Percentiles rank a stretch among this genome's conserved stretches.
Conservation (phyloP, 202 grass and related monocot genomes). For the Cymbopogon flexuosus region DNA sequence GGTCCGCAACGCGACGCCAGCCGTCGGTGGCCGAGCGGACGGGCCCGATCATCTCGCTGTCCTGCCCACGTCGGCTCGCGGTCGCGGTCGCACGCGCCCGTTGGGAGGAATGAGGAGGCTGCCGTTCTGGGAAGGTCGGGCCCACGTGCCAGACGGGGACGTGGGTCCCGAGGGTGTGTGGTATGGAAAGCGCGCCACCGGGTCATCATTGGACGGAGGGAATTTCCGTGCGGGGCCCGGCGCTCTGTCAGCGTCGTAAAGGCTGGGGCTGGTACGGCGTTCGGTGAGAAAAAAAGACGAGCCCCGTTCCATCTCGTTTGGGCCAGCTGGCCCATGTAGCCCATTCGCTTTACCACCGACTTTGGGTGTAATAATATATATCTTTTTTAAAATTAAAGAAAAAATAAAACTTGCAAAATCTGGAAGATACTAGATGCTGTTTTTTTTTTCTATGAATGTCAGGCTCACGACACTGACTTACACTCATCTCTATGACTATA, state of each 20-base stretch:
- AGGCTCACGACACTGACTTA: too few relatives aligned
- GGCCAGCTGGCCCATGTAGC: neutral
- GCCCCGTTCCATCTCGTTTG: neutral
- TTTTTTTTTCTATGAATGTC: neutral
- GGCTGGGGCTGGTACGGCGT: neutral
- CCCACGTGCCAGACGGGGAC: neutral
- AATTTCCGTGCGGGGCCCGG: neutral
- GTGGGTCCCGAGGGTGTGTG: neutral
- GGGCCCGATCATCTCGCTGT: neutral
- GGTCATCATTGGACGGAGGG: constrained; percentile 3
- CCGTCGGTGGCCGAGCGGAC: neutral
- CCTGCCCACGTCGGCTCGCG: too few relatives aligned
- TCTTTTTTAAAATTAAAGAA: neutral
- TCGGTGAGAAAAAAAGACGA: neutral
- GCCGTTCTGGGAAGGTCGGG: neutral
- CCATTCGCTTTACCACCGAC: neutral
- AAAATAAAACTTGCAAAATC: neutral
- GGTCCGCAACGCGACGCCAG: neutral
- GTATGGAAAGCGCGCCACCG: neutral
- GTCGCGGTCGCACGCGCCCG: neutral
- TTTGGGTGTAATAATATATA: too few relatives aligned
- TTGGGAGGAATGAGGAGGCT: constrained; percentile 2
- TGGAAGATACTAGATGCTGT: neutral
- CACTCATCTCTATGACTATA: too few relatives aligned
- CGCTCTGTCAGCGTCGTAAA: neutral